phyloP scores from a whole-genome alignment of 768 basidiomycete genomes.

The Leccinum truebloodii region DNA sequence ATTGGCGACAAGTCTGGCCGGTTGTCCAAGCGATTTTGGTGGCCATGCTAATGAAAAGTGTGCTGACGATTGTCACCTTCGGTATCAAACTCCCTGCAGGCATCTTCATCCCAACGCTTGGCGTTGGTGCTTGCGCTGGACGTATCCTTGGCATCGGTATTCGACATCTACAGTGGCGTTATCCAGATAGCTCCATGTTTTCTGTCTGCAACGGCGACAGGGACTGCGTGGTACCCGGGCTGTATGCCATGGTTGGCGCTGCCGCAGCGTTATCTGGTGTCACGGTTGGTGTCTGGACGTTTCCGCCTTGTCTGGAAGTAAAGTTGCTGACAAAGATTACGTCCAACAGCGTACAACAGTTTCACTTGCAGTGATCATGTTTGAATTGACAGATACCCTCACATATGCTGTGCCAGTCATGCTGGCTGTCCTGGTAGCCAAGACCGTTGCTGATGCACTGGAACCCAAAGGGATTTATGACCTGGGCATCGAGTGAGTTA shows the following conservation, averaged over 20 bases:
- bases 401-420: conserved; percentile 92
- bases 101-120: conserved; percentile 95
- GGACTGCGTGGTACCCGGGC: conserved; percentile 83
- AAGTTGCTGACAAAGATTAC: conserved; percentile 9
- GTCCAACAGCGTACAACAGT: conserved; percentile 74
- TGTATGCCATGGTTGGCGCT: conserved; percentile 96
- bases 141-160: conserved; percentile 80
- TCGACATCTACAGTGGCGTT: conserved; percentile 68
- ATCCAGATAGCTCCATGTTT: conserved; percentile 66
- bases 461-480: conserved; percentile 94
- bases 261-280: conserved; percentile 95
- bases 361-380: conserved; percentile 94
- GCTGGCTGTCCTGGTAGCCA: conserved; percentile 74
- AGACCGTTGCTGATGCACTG: conserved; percentile 35
- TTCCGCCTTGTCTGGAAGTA: background rate
- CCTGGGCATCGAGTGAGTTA: conserved; percentile 77
- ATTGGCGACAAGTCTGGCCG: conserved; percentile 55
- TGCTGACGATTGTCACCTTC: conserved; percentile 84
- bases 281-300: conserved; percentile 52
- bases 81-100: conserved; percentile 92
- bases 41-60: conserved; percentile 80
- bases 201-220: conserved; percentile 59
- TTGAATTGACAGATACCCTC: conserved; percentile 91
- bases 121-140: conserved; percentile 92
- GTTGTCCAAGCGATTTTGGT: conserved; percentile 67